These are phyloP conservation scores for Coemansia sp. DNA, from an alignment of 192 early-diverging fungal genomes.

Conservation along the genomic window DNA sequence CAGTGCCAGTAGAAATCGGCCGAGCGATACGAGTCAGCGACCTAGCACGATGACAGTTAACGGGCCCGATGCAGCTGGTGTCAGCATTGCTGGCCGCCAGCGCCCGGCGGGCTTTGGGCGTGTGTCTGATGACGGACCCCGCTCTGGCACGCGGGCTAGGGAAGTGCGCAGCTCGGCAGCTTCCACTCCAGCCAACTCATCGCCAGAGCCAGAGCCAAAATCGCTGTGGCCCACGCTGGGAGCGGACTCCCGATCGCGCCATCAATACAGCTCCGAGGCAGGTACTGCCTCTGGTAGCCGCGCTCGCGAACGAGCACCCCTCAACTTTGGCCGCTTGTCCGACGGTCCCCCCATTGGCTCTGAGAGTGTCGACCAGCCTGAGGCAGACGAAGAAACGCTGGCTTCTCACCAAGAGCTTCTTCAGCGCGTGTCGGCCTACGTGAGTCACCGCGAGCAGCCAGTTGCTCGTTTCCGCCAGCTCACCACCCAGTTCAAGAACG, in stretches of 20 bases:
- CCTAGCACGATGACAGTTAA: conserved; percentile 46
- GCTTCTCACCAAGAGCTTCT: conserved; percentile 40
- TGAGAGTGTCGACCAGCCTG: not conserved
- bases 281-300: not conserved
- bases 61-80: conserved; percentile 33
- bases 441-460: conserved; percentile 50
- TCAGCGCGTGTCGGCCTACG: conserved; percentile 43
- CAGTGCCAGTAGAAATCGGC: not conserved
- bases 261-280: not conserved
- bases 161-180: not conserved
- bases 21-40: conserved; percentile 5
- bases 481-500: conserved; percentile 38
- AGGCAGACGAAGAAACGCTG: conserved; percentile 15
- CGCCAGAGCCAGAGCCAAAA: conserved; percentile 19
- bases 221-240: conserved; percentile 41
- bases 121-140: conserved; percentile 6
- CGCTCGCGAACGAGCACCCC: conserved; percentile 16
- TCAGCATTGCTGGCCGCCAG: conserved; percentile 44
- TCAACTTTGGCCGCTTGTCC: conserved; percentile 29
- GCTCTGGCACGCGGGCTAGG: not conserved
- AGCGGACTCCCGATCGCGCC: not conserved
- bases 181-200: not conserved
- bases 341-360: not conserved
- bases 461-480: conserved; percentile 46
- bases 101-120: conserved; percentile 42